These are phyloP conservation scores for Ophidiomyces ophidiicola DNA, from an alignment of 2,329 filamentous ascomycete genomes.

Conservation along the genomic window DNA sequence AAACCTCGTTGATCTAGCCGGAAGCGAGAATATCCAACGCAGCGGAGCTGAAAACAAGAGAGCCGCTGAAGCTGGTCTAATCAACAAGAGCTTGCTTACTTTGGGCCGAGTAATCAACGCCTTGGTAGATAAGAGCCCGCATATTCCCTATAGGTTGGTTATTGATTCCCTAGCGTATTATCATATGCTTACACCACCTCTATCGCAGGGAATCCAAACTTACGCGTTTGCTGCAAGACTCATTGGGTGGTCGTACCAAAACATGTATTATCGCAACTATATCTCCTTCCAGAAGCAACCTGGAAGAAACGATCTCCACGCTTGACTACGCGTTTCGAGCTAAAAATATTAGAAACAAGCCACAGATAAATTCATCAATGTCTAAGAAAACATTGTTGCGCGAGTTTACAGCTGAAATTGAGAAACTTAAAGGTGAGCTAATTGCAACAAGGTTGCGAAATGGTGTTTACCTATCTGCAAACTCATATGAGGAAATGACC, in stretches of 20 bases:
- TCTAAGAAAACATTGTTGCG: conserved; percentile 85
- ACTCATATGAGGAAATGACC: conserved; percentile 80
- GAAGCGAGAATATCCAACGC: conserved; percentile 93
- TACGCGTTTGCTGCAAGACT: conserved; percentile 89
- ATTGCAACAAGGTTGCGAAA: conserved; percentile 88
- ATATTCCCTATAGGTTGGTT: conserved; percentile 60
- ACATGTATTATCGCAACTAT: conserved; percentile 98
- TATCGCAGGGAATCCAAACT: conserved; percentile 79
- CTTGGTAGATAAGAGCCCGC: conserved; percentile 73
- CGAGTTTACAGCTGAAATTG: conserved; percentile 85
- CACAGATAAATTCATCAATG: conserved; percentile 81
- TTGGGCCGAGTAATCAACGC: conserved; percentile 95
- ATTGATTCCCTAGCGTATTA: background rate
- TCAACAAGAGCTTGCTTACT: conserved; percentile 95
- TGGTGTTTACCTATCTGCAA: conserved; percentile 83
- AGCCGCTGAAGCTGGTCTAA: conserved; percentile 85
- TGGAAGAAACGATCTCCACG: conserved; percentile 96
- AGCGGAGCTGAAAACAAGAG: conserved; percentile 97
- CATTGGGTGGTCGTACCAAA: conserved; percentile 85
- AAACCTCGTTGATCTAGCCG: conserved; percentile 90
- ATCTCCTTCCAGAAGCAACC: conserved; percentile 84
- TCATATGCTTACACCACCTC: conserved; percentile 1
- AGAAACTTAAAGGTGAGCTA: conserved; percentile 85
- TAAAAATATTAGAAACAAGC: conserved; percentile 97
- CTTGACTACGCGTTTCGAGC: conserved; percentile 95